These are phyloP conservation scores for Aspergillus calidoustus DNA, from an alignment of 2,329 filamentous ascomycete species.

Conservation along the genomic window DNA sequence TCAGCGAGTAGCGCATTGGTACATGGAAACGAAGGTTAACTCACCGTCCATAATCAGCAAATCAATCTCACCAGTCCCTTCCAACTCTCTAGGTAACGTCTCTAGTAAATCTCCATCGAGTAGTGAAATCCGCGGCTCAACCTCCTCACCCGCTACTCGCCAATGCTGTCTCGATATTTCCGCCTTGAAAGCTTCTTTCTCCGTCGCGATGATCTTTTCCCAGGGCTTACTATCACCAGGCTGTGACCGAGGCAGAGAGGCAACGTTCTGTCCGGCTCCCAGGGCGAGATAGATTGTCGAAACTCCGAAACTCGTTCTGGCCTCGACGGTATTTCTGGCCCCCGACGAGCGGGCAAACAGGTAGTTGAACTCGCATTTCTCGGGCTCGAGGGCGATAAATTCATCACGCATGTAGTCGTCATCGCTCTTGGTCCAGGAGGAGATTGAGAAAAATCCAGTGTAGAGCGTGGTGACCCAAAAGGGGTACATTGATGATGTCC, in stretches of 20 bases:
- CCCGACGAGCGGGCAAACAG: conserved; percentile 55
- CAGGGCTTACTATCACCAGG: not conserved
- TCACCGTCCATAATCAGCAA: not conserved
- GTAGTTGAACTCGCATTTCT: conserved; percentile 64
- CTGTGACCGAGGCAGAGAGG: not conserved
- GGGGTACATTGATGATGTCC: not conserved
- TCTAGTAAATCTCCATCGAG: conserved; percentile 62
- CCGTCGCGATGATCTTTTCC: not conserved
- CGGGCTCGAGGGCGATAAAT: conserved; percentile 63
- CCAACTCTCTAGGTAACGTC: conserved; percentile 57
- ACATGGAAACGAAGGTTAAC: not conserved
- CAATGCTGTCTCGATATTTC: conserved; percentile 58
- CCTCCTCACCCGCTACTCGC: conserved; percentile 54
- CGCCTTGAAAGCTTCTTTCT: conserved; percentile 49
- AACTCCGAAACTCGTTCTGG: conserved; percentile 65
- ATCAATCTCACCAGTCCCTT: conserved; percentile 26
- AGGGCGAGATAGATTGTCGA: conserved; percentile 67
- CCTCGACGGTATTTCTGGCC: conserved; percentile 61
- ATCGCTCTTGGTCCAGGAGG: not conserved
- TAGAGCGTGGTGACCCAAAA: not conserved
- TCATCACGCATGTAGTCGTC: conserved; percentile 57
- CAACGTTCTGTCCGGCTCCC: conserved; percentile 45
- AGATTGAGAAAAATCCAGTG: not conserved
- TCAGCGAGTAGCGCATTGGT: not conserved
- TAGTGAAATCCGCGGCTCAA: conserved; percentile 59